Percentiles rank a stretch among this genome's conserved stretches.
Evolutionary conservation across 208 protist genomes (phyloP).

Genomic region (Leishmania turanica): DNA sequence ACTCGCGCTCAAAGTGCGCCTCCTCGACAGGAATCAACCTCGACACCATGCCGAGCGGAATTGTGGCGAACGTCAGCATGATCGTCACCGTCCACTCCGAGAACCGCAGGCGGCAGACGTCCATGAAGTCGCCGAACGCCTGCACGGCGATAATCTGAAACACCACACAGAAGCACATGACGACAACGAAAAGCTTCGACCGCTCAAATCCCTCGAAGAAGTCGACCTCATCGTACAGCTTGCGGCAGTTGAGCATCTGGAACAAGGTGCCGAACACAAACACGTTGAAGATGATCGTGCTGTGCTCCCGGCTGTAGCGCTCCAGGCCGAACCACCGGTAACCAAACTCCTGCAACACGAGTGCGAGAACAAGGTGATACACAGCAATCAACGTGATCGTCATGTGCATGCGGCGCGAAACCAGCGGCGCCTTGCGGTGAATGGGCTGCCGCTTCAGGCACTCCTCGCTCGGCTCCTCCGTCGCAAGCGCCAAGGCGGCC

Average conservation of each 20-base stretch:
- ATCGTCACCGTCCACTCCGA: constrained; percentile 55
- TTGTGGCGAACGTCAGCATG: constrained; percentile 32
- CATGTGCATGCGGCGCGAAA: constrained; percentile 84
- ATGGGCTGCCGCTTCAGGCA: constrained; percentile 68
- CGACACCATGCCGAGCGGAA: constrained; percentile 46
- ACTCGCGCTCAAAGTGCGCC: constrained; percentile 36
- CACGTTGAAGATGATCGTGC: constrained; percentile 95
- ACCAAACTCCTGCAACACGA: constrained; percentile 53
- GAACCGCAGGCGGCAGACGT: constrained; percentile 47
- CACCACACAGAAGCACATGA: constrained; percentile 75
- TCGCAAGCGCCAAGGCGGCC: constrained; percentile 95
- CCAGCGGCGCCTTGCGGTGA: constrained; percentile 81
- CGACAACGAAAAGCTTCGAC: constrained; percentile 68
- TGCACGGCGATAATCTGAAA: constrained; percentile 92
- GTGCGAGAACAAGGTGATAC: constrained; percentile 74
- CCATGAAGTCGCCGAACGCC: constrained; percentile 90
- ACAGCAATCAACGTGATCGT: constrained; percentile 64
- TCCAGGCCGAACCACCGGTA: constrained; percentile 41
- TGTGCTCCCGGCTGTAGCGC: constrained; percentile 36
- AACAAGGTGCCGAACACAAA: constrained; percentile 94
- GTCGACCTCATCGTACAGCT: constrained; percentile 88
- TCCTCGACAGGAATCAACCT: constrained; percentile 60
- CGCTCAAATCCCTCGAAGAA: constrained; percentile 96
- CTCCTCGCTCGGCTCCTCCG: constrained; percentile 93
- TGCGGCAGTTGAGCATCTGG: constrained; percentile 95